These are phyloP conservation scores for Coelastrella sp. DNA, from an alignment of 139 green algal species.

Conservation along the genomic window DNA sequence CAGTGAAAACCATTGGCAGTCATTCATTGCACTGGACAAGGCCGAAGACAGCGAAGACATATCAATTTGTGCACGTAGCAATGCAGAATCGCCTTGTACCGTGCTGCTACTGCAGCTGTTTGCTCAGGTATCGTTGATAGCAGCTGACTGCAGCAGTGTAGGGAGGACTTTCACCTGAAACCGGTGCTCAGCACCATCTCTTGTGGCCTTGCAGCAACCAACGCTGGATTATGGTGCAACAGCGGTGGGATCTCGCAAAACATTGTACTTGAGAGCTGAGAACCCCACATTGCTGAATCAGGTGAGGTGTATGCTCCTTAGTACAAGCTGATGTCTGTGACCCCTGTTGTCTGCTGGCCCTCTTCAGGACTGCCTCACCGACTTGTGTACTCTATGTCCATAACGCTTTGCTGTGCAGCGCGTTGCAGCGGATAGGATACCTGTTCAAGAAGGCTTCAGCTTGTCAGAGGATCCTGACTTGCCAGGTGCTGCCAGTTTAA, in stretches of 20 bases:
- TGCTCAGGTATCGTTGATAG: background rate
- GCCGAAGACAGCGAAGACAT: background rate
- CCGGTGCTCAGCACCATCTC: background rate
- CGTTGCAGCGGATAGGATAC: constrained; percentile 33
- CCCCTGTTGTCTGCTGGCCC: too few relatives aligned
- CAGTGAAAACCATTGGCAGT: constrained; percentile 1
- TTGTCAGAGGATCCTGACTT: constrained; percentile 24
- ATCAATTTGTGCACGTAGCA: background rate
- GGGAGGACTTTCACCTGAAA: too few relatives aligned
- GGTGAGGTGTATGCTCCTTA: background rate
- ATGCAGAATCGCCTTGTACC: background rate
- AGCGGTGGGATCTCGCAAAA: background rate
- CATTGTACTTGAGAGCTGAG: constrained; percentile 19
- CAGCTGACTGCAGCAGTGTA: background rate
- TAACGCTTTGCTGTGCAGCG: background rate
- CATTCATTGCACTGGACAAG: background rate
- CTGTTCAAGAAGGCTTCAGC: constrained; percentile 37
- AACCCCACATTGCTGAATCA: constrained; percentile 23
- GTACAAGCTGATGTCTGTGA: background rate
- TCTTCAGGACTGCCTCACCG: background rate
- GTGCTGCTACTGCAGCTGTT: constrained; percentile 34
- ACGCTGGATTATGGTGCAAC: constrained; percentile 32
- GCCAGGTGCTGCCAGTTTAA: constrained; percentile 35
- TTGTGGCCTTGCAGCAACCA: constrained; percentile 17
- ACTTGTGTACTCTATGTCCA: background rate